These are phyloP conservation scores for Fusarium zealandicum DNA, from an alignment of 2,329 filamentous ascomycete species.

Conservation along the genomic window DNA sequence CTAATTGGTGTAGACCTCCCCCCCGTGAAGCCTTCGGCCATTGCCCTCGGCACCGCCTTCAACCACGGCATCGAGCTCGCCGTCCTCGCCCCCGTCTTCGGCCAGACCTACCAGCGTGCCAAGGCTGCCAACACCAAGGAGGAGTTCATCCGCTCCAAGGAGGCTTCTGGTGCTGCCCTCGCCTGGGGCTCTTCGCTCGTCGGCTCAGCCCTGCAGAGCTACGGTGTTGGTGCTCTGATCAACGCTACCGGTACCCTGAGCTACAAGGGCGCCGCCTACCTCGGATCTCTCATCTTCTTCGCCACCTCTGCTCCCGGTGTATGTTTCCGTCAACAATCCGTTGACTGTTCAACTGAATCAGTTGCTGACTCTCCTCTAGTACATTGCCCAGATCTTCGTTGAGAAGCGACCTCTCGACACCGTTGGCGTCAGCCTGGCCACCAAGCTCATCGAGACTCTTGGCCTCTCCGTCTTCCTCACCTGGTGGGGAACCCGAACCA, in stretches of 20 bases:
- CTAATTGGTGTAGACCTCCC: slow-evolving; percentile 54
- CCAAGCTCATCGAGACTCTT: slow-evolving; percentile 90
- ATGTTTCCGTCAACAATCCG: slow-evolving; percentile 46
- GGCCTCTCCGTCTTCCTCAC: slow-evolving; percentile 91
- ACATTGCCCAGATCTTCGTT: slow-evolving; percentile 84
- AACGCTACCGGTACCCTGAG: slow-evolving; percentile 94
- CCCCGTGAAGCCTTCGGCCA: slow-evolving; percentile 95
- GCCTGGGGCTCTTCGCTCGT: slow-evolving; percentile 90
- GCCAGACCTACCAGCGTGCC: slow-evolving; percentile 91
- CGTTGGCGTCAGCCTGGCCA: slow-evolving; percentile 82
- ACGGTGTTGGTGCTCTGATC: slow-evolving; percentile 87
- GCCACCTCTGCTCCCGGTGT: slow-evolving; percentile 88
- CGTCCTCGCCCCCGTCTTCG: slow-evolving; percentile 87
- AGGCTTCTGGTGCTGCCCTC: slow-evolving; percentile 84
- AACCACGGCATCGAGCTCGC: slow-evolving; percentile 91
- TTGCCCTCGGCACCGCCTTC: slow-evolving; percentile 94
- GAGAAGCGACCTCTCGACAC: slow-evolving; percentile 94
- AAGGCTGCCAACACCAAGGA: slow-evolving; percentile 93
- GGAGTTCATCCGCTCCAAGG: slow-evolving; percentile 93
- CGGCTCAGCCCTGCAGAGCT: slow-evolving; percentile 87
- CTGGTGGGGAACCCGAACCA: slow-evolving; percentile 97
- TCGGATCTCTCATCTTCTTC: slow-evolving; percentile 89
- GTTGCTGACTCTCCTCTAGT: slow-evolving; percentile 56
- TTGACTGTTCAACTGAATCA: too few species aligned
- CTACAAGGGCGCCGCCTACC: slow-evolving; percentile 97